These are phyloP conservation scores for Styphnolobium japonicum DNA, from an alignment of 306 rosid species.

Conservation along the genomic window DNA sequence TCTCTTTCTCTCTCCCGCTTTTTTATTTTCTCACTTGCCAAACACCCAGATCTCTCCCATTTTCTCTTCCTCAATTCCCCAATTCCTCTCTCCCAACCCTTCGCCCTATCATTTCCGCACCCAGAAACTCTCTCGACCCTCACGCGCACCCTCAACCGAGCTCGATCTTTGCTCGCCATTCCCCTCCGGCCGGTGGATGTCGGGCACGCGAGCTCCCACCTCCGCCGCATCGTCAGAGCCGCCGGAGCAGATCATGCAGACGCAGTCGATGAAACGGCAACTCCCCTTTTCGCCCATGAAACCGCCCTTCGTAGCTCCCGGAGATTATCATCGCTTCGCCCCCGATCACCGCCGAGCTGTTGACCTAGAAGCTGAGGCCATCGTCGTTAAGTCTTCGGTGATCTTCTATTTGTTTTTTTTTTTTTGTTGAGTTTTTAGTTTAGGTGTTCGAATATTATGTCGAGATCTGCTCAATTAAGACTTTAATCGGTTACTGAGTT, in stretches of 20 bases:
- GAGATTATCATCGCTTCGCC: constrained; percentile 74
- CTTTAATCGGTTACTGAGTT: constrained; percentile 20
- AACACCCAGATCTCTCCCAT: constrained; percentile 51
- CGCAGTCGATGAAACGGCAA: constrained; percentile 65
- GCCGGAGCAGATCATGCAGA: constrained; percentile 60
- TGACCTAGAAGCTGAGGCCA: constrained; percentile 55
- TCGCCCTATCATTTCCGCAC: not conserved
- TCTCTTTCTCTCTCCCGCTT: constrained; percentile 70
- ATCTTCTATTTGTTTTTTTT: not conserved
- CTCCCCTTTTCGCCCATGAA: constrained; percentile 70
- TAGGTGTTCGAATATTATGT: constrained; percentile 1
- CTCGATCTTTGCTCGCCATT: constrained; percentile 27
- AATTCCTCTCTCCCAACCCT: not conserved
- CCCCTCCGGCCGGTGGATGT: constrained; percentile 49
- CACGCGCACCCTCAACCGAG: constrained; percentile 2
- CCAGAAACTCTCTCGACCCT: not conserved
- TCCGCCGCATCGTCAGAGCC: constrained; percentile 32
- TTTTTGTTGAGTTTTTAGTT: not conserved
- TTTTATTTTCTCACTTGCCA: constrained; percentile 50
- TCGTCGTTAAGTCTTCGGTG: constrained; percentile 49
- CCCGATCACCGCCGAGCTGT: constrained; percentile 52
- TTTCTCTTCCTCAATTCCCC: constrained; percentile 7
- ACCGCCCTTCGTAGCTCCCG: constrained; percentile 74
- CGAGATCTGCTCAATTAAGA: constrained; percentile 41
- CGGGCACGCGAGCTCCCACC: constrained; percentile 51